Percentiles rank a stretch among this genome's conserved stretches.
These are phyloP conservation scores for Cryphonectria japonica DNA, from an alignment of 2,329 filamentous ascomycete species.

Conservation along the genomic window DNA sequence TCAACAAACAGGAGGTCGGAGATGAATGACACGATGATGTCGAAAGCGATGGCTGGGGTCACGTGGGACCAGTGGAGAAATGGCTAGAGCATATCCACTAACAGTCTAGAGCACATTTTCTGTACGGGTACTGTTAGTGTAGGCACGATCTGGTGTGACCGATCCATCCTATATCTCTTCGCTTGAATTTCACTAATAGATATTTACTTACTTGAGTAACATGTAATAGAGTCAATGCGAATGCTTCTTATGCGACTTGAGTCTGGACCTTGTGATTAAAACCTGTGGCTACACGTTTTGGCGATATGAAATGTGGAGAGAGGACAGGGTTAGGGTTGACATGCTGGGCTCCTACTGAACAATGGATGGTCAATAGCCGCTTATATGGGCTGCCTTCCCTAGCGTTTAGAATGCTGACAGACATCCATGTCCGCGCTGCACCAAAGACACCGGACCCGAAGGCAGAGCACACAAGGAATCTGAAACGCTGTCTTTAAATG, in stretches of 20 bases:
- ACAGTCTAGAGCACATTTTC: neutral
- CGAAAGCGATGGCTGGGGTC: slow-evolving; percentile 8
- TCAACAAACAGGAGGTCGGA: neutral
- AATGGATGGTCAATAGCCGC: too few species aligned
- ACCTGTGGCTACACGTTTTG: neutral
- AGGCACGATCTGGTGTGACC: neutral
- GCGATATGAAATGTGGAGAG: too few species aligned
- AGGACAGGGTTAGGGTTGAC: too few species aligned
- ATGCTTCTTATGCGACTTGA: neutral
- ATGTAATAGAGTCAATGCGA: neutral
- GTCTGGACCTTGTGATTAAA: neutral
- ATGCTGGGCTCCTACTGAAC: too few species aligned
- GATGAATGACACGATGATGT: neutral
- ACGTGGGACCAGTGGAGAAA: neutral
- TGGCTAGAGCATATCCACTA: neutral
- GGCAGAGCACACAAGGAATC: too few species aligned
- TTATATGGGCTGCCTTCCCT: too few species aligned
- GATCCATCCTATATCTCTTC: neutral
- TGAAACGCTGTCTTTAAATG: too few species aligned
- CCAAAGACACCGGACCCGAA: too few species aligned
- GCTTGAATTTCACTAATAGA: neutral
- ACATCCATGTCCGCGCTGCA: too few species aligned
- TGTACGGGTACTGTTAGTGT: neutral
- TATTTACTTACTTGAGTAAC: neutral
- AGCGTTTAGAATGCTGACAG: too few species aligned